Evolutionary conservation across 140 eudicot species (phyloP), one percentile per base, ranked within the genome.

Genomic region (Erigeron philadelphicus): DNA sequence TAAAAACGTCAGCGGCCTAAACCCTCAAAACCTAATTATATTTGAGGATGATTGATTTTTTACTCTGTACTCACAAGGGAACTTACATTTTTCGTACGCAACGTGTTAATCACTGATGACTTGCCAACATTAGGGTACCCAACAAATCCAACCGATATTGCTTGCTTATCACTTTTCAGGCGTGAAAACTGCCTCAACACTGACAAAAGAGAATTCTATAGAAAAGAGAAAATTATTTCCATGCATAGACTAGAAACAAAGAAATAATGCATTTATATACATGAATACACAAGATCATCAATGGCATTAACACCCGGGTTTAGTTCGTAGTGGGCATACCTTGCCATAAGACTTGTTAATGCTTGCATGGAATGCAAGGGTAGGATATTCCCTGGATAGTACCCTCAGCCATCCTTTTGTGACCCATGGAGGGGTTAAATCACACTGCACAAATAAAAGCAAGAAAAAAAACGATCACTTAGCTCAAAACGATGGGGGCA

Each of bases 121-220:
- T 94, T 94, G 71, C 99, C 99, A 68, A 94, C 99, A 82, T 94
- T 94, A 5, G 99, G 99, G 69, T 94, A 94, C 49, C 99, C 99
- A 19, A 94, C 92, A 73, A 94, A 94, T 67, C 99, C 99, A 73
- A 94, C 97, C 4, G 97, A 89, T 78, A 94, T 89, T n/a, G 95
- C 95, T 82, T 94, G 99, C 72, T 94, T 94, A 81, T 89, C 97
- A 75, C 89, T 87, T 75, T 94, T 94, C 40, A 94, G 57, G 38
- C 95, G 95, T 46, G 99, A 84, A 78, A 89, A 94, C 73, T 94
- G 99, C 49, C 97, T 81, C 86, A 94, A 71, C 56, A 94, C 89
- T 3, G 99, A 89, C 31, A 94, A 78, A 11, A 94, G 97, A 66
- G 99, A 85, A 66, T 94, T 94, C 99, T 93, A 55, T 17, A 82